A percentile compares a stretch with the other conserved stretches of the same genome.
Conservation (phyloP, 495 filamentous ascomycete genomes). For the Penicillium salamii region DNA sequence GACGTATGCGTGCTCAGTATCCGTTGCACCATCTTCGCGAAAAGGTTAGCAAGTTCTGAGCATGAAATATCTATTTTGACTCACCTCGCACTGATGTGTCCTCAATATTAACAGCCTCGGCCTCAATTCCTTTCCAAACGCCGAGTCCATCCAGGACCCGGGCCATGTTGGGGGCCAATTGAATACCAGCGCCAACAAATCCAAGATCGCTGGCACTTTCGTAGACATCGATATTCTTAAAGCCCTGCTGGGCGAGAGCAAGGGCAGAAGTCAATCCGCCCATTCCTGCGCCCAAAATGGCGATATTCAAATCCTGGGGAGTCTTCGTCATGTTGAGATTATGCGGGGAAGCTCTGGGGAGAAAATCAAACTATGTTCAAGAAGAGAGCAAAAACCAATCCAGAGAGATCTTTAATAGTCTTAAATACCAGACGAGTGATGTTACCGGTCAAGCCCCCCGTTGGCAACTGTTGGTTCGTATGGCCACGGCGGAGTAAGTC, state of each 20-base stretch:
- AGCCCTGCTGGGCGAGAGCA: conserved; percentile 69
- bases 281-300: conserved; percentile 61
- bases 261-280: conserved; percentile 71
- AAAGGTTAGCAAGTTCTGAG: too few relatives aligned
- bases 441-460: conserved; percentile 8
- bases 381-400: neutral
- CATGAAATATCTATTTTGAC: too few relatives aligned
- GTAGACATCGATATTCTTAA: conserved; percentile 68
- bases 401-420: neutral
- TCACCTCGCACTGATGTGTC: conserved; percentile 54
- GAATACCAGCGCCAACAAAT: conserved; percentile 80
- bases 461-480: conserved; percentile 1
- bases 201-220: conserved; percentile 71
- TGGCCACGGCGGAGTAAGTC: conserved; percentile 20
- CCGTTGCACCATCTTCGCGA: conserved; percentile 59
- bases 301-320: conserved; percentile 41
- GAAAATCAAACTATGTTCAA: neutral
- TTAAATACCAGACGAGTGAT: conserved; percentile 13
- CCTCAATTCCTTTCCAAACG: conserved; percentile 64
- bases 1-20: conserved; percentile 67
- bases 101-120: conserved; percentile 55
- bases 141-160: conserved; percentile 69
- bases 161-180: conserved; percentile 77
- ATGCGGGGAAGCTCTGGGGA: conserved; percentile 1
- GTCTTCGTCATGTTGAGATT: conserved; percentile 26